Percentiles rank a stretch among this genome's conserved stretches.
These are phyloP conservation scores for Pyrus bretschneideri DNA, from an alignment of 306 rosid species.

Conservation along the genomic window DNA sequence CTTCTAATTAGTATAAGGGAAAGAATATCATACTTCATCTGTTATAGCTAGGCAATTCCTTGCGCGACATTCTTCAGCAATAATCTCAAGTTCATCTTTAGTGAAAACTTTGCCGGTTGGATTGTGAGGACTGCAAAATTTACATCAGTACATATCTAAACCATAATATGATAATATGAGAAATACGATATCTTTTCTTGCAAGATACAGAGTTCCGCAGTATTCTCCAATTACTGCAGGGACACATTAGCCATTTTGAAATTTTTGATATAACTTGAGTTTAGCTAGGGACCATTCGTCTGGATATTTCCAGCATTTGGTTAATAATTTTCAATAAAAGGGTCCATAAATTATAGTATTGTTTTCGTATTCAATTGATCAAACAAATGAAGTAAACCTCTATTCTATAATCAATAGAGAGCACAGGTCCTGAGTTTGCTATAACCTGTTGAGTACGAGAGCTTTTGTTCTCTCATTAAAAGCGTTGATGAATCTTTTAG, in stretches of 20 bases:
- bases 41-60: slow-evolving; percentile 63
- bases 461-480: slow-evolving; percentile 71
- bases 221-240: no score
- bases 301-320: no score
- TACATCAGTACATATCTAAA: slow-evolving; percentile 24
- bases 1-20: neutral
- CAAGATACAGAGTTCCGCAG: no score
- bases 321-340: no score
- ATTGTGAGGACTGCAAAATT: slow-evolving; percentile 70
- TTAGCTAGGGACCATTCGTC: no score
- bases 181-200: neutral
- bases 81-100: slow-evolving; percentile 62
- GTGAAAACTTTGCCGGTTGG: slow-evolving; percentile 93
- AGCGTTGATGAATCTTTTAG: slow-evolving; percentile 45
- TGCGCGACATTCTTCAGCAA: slow-evolving; percentile 60
- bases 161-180: slow-evolving; percentile 19
- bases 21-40: slow-evolving; percentile 57
- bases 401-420: no score
- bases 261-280: no score
- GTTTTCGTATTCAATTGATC: no score
- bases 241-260: no score
- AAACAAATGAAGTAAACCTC: no score
- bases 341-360: no score
- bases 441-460: slow-evolving; percentile 65
- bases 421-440: no score